Evolutionary conservation across 768 basidiomycete species (phyloP).

Genomic region (Wakefieldia striispora): DNA sequence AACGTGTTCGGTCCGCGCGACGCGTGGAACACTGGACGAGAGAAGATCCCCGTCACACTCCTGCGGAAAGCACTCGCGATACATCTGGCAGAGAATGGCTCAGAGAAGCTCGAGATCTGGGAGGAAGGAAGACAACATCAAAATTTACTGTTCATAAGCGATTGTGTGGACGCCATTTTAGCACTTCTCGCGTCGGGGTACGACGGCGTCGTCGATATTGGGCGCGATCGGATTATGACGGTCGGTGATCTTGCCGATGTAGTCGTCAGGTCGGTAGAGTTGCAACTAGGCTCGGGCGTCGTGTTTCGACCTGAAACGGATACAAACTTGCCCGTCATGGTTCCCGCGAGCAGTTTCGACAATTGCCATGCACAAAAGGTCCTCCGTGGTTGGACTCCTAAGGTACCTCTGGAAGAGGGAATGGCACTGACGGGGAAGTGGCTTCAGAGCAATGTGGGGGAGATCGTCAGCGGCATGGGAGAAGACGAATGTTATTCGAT

Average conservation of each 20-base stretch:
- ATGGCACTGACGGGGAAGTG: conserved; percentile 47
- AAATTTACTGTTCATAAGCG: conserved; percentile 55
- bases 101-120: conserved; percentile 49
- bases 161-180: conserved; percentile 51
- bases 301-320: conserved; percentile 24
- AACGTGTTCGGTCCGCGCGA: conserved; percentile 58
- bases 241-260: conserved; percentile 43
- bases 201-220: conserved; percentile 45
- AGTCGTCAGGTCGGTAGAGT: conserved; percentile 34
- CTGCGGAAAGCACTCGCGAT: conserved; percentile 49
- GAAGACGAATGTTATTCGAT: conserved; percentile 7
- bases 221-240: conserved; percentile 43
- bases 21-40: conserved; percentile 51
- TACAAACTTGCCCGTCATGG: conserved; percentile 43
- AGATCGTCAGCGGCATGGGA: conserved; percentile 6
- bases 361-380: conserved; percentile 35
- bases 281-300: conserved; percentile 26
- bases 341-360: conserved; percentile 50
- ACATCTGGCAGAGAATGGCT: conserved; percentile 1
- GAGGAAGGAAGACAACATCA: conserved; percentile 52
- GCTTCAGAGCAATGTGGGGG: conserved; percentile 42
- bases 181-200: conserved; percentile 41
- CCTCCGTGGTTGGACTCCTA: conserved; percentile 44
- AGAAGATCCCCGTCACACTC: conserved; percentile 58
- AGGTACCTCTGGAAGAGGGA: conserved; percentile 41